Conservation (phyloP, 1,284 basidiomycete genomes). For the Leccinum fuscescens region DNA sequence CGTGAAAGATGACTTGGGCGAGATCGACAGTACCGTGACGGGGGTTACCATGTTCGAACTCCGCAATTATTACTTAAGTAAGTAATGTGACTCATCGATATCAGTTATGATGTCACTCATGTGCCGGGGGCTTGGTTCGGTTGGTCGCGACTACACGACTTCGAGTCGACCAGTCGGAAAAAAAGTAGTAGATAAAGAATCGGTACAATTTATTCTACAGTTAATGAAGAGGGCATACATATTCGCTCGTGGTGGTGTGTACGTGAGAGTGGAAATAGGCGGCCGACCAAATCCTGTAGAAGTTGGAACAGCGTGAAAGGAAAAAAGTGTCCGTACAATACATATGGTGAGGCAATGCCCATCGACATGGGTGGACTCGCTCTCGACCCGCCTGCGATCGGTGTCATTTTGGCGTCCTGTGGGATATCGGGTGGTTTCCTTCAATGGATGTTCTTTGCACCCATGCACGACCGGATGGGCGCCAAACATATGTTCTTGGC, state of each 20-base stretch:
- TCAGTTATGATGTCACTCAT: too few species aligned
- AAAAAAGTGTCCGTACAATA: constrained; percentile 66
- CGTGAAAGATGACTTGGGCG: too few species aligned
- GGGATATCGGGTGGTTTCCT: constrained; percentile 42
- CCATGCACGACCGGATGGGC: constrained; percentile 38
- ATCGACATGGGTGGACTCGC: constrained; percentile 43
- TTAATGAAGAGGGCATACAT: too few species aligned
- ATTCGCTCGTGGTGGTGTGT: constrained; percentile 26
- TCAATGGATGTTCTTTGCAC: constrained; percentile 41
- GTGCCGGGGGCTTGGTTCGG: too few species aligned
- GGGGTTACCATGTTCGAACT: too few species aligned
- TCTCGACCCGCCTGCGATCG: constrained; percentile 41
- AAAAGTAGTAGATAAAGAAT: too few species aligned
- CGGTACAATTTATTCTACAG: too few species aligned
- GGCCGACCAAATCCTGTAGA: constrained; percentile 27
- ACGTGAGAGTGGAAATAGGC: constrained; percentile 30
- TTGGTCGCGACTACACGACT: too few species aligned
- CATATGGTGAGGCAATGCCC: constrained; percentile 44
- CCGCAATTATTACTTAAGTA: too few species aligned
- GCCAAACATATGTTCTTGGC: constrained; percentile 37
- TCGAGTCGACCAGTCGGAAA: too few species aligned
- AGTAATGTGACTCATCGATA: too few species aligned
- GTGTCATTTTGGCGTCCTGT: constrained; percentile 37
- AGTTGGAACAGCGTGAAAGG: constrained; percentile 44
- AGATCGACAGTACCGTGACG: too few species aligned